Evolutionary conservation across 75 land plant genomes (phyloP).

Genomic region (Picea sitchensis): DNA sequence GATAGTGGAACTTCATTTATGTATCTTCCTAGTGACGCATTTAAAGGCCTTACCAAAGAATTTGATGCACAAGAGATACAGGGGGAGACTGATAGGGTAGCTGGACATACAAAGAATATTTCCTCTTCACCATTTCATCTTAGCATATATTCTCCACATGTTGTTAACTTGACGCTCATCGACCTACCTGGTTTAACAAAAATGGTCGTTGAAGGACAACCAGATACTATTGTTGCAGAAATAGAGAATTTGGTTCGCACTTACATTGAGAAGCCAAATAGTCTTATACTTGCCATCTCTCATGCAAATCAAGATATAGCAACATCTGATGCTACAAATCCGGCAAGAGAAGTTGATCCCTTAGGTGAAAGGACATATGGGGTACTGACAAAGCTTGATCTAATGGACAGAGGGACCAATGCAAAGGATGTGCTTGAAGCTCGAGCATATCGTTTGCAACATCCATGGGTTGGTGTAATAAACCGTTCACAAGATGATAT

Average conservation of each 20-base stretch:
- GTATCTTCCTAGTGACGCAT: conserved; percentile 56
- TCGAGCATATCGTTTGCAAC: conserved; percentile 70
- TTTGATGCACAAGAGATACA: no score
- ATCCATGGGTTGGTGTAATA: conserved; percentile 93
- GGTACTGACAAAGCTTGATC: conserved; percentile 84
- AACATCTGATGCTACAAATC: conserved; percentile 89
- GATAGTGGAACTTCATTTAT: conserved; percentile 90
- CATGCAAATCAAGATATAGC: conserved; percentile 92
- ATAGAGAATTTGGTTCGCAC: conserved; percentile 86
- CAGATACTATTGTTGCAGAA: conserved; percentile 80
- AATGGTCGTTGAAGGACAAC: conserved; percentile 62
- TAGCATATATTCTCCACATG: neutral
- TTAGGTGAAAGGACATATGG: conserved; percentile 91
- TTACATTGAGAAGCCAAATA: conserved; percentile 82
- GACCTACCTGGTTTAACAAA: conserved; percentile 45
- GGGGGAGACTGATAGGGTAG: no score
- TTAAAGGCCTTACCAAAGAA: conserved; percentile 42
- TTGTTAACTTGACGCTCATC: conserved; percentile 39
- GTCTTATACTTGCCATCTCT: conserved; percentile 74
- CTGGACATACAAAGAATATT: no score
- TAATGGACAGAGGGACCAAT: conserved; percentile 93
- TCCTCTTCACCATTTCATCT: no score
- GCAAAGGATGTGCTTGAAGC: conserved; percentile 92
- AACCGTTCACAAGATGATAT: conserved; percentile 93
- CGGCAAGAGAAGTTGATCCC: conserved; percentile 83